phyloP scores from a whole-genome alignment of 768 basidiomycete species.

The Podaxis sp. region DNA sequence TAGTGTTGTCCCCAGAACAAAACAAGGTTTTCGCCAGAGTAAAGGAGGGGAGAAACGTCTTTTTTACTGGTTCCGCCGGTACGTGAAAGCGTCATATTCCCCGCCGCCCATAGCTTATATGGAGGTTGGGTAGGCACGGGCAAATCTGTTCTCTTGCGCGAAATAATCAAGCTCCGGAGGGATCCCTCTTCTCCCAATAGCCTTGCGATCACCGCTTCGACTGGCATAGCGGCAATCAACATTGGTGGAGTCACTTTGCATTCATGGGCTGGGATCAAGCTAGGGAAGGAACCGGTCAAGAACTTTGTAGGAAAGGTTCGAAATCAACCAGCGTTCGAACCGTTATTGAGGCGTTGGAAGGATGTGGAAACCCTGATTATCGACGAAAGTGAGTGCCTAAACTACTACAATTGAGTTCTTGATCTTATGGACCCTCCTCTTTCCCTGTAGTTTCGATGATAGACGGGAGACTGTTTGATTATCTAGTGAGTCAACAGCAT shows the following conservation, averaged over 20 bases:
- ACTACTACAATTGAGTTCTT: background rate
- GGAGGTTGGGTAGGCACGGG: conserved; percentile 56
- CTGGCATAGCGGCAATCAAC: conserved; percentile 78
- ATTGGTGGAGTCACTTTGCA: conserved; percentile 83
- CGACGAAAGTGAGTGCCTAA: conserved; percentile 67
- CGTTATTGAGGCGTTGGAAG: conserved; percentile 60
- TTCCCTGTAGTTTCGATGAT: conserved; percentile 78
- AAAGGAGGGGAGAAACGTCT: conserved; percentile 61
- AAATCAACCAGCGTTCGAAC: conserved; percentile 33
- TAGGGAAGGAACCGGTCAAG: conserved; percentile 59
- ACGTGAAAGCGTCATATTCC: conserved; percentile 8
- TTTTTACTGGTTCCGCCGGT: conserved; percentile 90
- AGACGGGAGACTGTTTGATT: conserved; percentile 77
- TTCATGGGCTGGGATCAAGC: conserved; percentile 78
- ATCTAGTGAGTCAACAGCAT: conserved; percentile 47
- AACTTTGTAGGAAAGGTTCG: conserved; percentile 54
- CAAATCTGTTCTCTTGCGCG: conserved; percentile 77
- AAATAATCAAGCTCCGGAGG: conserved; percentile 58
- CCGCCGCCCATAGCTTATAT: background rate
- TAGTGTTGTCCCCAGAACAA: conserved; percentile 55
- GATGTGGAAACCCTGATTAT: conserved; percentile 67
- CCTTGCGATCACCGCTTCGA: conserved; percentile 79
- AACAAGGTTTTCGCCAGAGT: conserved; percentile 48
- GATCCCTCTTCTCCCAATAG: conserved; percentile 19
- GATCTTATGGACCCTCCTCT: background rate